phyloP scores from a whole-genome alignment of 192 early-diverging fungal genomes.

The Coemansia sp. region DNA sequence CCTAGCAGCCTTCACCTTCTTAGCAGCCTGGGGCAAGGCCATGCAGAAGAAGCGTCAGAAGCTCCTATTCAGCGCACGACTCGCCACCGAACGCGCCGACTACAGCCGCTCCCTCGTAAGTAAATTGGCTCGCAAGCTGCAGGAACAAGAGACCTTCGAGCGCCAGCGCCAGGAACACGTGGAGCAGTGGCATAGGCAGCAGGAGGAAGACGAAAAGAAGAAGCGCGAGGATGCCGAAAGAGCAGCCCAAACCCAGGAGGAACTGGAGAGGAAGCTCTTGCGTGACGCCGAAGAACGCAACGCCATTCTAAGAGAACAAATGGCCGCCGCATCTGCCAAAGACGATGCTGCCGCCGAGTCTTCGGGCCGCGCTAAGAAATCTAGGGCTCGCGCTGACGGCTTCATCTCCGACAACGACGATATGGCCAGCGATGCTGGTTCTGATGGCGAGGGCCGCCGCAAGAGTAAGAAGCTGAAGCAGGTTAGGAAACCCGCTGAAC shows the following conservation, averaged over 20 bases:
- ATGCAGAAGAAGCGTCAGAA: slow-evolving; percentile 50
- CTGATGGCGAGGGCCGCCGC: neutral
- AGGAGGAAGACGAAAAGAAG: slow-evolving; percentile 49
- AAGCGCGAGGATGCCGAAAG: slow-evolving; percentile 37
- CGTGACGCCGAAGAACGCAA: slow-evolving; percentile 51
- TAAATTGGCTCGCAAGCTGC: slow-evolving; percentile 57
- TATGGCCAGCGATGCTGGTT: neutral
- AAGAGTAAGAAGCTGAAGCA: neutral
- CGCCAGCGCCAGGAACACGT: slow-evolving; percentile 52
- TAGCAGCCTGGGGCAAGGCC: slow-evolving; percentile 32
- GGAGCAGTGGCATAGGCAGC: slow-evolving; percentile 59
- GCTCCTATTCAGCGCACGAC: slow-evolving; percentile 61
- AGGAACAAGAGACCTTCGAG: slow-evolving; percentile 64
- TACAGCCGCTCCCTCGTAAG: slow-evolving; percentile 61
- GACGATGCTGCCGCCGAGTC: neutral
- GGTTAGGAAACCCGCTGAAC: neutral
- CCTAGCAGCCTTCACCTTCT: slow-evolving; percentile 23
- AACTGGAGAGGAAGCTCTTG: slow-evolving; percentile 23
- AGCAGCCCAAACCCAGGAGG: slow-evolving; percentile 12
- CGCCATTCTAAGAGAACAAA: slow-evolving; percentile 45
- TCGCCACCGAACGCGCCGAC: slow-evolving; percentile 62
- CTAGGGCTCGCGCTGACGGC: neutral
- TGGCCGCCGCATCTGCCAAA: slow-evolving; percentile 35
- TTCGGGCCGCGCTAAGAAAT: neutral
- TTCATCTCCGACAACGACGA: slow-evolving; percentile 18